Percentiles rank a stretch among this genome's conserved stretches.
These are phyloP conservation scores for Penicillium alfredii DNA, from an alignment of 495 filamentous ascomycete species.

Conservation along the genomic window DNA sequence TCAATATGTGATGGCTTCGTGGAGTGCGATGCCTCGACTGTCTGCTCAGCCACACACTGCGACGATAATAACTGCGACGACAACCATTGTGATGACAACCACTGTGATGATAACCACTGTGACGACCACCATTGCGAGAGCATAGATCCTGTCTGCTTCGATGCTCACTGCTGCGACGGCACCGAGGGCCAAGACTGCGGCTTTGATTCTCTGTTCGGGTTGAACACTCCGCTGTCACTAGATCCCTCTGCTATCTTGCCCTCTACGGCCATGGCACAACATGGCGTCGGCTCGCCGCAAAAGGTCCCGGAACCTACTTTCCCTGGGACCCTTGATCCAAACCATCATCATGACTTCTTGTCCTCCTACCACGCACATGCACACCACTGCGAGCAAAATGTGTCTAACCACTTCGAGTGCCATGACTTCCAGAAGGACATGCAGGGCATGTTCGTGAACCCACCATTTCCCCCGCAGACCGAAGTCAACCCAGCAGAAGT, in stretches of 20 bases:
- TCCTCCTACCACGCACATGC: conserved; percentile 25
- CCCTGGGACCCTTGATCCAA: conserved; percentile 12
- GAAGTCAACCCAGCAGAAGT: conserved; percentile 36
- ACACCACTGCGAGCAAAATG: conserved; percentile 31
- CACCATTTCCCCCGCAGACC: conserved; percentile 22
- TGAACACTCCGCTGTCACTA: conserved; percentile 26
- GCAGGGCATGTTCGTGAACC: conserved; percentile 19
- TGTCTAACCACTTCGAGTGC: conserved; percentile 28
- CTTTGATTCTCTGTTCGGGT: conserved; percentile 33
- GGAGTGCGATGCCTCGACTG: conserved; percentile 36
- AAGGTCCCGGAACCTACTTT: conserved; percentile 20
- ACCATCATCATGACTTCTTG: conserved; percentile 22
- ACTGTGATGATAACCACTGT: conserved; percentile 17
- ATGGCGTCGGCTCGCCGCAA: conserved; percentile 11
- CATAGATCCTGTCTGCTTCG: conserved; percentile 36
- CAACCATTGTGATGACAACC: conserved; percentile 25
- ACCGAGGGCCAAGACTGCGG: conserved; percentile 21
- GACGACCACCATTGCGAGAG: conserved; percentile 22
- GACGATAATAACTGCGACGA: conserved; percentile 26
- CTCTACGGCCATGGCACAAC: conserved; percentile 13
- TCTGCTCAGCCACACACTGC: conserved; percentile 33
- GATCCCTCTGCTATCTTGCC: conserved; percentile 28
- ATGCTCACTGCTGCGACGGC: conserved; percentile 34
- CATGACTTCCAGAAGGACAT: conserved; percentile 31
- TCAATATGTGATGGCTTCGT: conserved; percentile 42